Conservation (phyloP, 345 rosid genomes). For the Raphanus raphanistrum region DNA sequence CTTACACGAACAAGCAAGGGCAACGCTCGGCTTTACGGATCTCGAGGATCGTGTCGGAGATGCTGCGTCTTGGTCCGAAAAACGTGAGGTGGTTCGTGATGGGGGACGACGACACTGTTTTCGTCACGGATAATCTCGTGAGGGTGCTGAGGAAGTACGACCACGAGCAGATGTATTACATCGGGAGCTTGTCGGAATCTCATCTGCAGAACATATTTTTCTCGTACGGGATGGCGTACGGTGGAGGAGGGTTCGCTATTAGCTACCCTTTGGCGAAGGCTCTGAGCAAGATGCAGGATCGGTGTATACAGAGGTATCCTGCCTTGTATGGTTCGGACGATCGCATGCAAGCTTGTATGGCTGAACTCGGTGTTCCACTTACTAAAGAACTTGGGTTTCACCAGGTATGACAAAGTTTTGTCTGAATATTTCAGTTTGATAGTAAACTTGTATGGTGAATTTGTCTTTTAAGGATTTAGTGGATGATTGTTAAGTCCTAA, state of each 20-base stretch:
- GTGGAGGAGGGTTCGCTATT: slow-evolving; percentile 96
- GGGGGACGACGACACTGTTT: slow-evolving; percentile 98
- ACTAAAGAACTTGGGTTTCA: slow-evolving; percentile 93
- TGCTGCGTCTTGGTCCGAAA: slow-evolving; percentile 58
- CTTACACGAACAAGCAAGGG: slow-evolving; percentile 78
- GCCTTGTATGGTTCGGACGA: slow-evolving; percentile 96
- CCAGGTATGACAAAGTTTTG: slow-evolving; percentile 53
- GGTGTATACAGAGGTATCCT: slow-evolving; percentile 84
- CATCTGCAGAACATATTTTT: slow-evolving; percentile 91
- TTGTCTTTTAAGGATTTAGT: not conserved
- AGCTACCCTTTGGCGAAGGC: slow-evolving; percentile 91
- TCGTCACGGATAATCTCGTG: slow-evolving; percentile 78
- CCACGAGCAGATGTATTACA: slow-evolving; percentile 83
- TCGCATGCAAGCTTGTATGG: slow-evolving; percentile 98
- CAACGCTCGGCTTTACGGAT: slow-evolving; percentile 94
- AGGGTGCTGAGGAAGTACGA: slow-evolving; percentile 77
- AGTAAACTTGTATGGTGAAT: too few species aligned
- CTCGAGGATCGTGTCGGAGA: slow-evolving; percentile 91
- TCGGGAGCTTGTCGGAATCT: slow-evolving; percentile 91
- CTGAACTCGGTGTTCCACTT: slow-evolving; percentile 98
- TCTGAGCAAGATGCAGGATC: slow-evolving; percentile 80
- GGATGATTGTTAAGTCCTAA: not conserved
- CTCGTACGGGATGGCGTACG: slow-evolving; percentile 97
- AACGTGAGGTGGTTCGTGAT: slow-evolving; percentile 96
- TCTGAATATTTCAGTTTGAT: too few species aligned